A percentile compares a stretch with the other conserved stretches of the same genome.
phyloP scores from a whole-genome alignment of 2,329 filamentous ascomycete species.

The Penicillium janthinellum region DNA sequence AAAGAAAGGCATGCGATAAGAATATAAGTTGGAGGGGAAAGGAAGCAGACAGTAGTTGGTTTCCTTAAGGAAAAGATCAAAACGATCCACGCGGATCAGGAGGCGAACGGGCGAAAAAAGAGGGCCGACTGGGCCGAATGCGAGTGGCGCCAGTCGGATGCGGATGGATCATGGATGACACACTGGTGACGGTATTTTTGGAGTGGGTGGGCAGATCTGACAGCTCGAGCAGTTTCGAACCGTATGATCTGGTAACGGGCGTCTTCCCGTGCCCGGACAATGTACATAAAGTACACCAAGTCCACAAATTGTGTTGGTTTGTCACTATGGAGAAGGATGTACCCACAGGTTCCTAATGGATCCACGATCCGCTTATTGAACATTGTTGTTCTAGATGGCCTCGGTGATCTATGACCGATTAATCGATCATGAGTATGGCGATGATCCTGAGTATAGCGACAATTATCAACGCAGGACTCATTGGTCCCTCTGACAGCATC shows the following conservation, averaged over 20 bases:
- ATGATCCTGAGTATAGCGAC: no score
- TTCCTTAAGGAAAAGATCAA: slow-evolving; percentile 1
- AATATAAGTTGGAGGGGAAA: slow-evolving; percentile 12
- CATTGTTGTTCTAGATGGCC: no score
- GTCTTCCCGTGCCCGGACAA: not conserved
- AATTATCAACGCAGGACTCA: not conserved
- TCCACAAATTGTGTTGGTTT: no score
- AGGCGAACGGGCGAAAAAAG: slow-evolving; percentile 1
- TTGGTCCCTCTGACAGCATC: not conserved
- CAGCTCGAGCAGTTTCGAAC: not conserved
- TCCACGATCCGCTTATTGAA: not conserved
- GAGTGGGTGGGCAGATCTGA: not conserved
- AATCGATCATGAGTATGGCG: no score
- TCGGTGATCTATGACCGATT: no score
- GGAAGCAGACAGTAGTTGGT: not conserved
- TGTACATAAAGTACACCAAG: not conserved
- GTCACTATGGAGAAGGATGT: not conserved
- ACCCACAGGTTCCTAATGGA: not conserved
- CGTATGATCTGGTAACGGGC: not conserved
- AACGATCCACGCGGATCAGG: slow-evolving; percentile 11
- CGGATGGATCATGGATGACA: not conserved
- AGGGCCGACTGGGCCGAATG: not conserved
- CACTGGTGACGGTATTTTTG: not conserved
- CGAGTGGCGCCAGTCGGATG: slow-evolving; percentile 24
- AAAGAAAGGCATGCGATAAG: slow-evolving; percentile 16